These are phyloP conservation scores for Venturia nashicola DNA, from an alignment of 2,329 filamentous ascomycete genomes.

Conservation along the genomic window DNA sequence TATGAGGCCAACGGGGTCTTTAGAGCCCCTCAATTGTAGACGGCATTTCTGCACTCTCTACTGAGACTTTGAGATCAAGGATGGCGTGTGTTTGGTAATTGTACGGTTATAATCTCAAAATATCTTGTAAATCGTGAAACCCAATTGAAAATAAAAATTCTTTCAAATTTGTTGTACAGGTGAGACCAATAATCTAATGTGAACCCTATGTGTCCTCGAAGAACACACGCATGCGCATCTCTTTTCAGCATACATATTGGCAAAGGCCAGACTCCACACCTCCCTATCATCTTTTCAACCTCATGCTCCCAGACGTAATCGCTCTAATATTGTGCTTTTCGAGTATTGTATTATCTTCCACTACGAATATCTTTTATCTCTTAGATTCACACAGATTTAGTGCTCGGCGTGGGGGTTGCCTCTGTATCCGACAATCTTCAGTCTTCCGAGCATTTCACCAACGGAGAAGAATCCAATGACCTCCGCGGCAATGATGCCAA, in stretches of 20 bases:
- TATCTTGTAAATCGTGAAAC: not conserved
- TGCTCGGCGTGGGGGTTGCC: slow-evolving; percentile 2
- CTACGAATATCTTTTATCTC: not conserved
- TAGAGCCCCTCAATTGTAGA: too few relatives aligned
- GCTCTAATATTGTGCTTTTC: not conserved
- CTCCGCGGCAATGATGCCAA: slow-evolving; percentile 72
- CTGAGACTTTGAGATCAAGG: too few relatives aligned
- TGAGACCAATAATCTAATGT: not conserved
- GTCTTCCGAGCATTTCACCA: slow-evolving; percentile 88
- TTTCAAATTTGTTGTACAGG: slow-evolving; percentile 1
- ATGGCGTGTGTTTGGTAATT: too few relatives aligned
- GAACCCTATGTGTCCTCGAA: not conserved
- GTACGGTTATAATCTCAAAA: not conserved
- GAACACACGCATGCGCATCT: not conserved
- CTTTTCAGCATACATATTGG: slow-evolving; percentile 4
- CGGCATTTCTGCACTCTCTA: too few relatives aligned
- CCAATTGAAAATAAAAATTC: not conserved
- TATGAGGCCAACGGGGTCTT: too few relatives aligned
- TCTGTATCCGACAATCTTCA: slow-evolving; percentile 87
- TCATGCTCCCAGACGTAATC: not conserved
- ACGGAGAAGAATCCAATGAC: slow-evolving; percentile 94
- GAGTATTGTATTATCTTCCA: not conserved
- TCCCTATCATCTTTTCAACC: not conserved
- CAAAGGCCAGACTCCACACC: not conserved
- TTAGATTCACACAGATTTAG: not conserved